Evolutionary conservation across 164 flowering plant species (phyloP).

Genomic region (Nymphaea thermarum): DNA sequence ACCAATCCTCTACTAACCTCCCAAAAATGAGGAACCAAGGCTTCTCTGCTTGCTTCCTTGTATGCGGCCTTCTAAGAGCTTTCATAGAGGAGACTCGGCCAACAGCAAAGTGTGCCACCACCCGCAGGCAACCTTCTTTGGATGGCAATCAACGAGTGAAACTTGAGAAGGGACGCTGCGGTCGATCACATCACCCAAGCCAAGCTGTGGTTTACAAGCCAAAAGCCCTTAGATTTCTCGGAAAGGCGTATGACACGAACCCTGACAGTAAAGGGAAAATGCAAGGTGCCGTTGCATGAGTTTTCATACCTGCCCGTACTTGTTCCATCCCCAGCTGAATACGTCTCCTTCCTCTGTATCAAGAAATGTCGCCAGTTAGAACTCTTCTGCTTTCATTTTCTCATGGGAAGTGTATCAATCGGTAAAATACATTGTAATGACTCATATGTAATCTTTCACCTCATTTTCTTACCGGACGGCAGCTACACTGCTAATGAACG

Average conservation of each 20-base stretch:
- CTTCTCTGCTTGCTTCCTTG: not conserved
- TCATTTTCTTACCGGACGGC: too few relatives aligned
- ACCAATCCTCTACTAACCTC: not conserved
- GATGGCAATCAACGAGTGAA: slow-evolving; percentile 36
- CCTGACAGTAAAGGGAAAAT: not conserved
- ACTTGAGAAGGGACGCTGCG: slow-evolving; percentile 79
- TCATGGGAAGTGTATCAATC: too few relatives aligned
- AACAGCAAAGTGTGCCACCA: slow-evolving; percentile 97
- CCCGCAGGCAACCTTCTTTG: slow-evolving; percentile 70
- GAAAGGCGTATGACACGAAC: not conserved
- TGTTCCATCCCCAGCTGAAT: slow-evolving; percentile 99
- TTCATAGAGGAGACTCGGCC: slow-evolving; percentile 12
- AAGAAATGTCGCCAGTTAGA: too few relatives aligned
- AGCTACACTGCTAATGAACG: too few relatives aligned
- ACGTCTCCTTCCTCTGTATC: slow-evolving; percentile 56
- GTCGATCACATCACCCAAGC: slow-evolving; percentile 84
- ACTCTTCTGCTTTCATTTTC: too few relatives aligned
- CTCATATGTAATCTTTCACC: too few relatives aligned
- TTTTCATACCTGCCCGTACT: slow-evolving; percentile 85
- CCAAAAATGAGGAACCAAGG: not conserved
- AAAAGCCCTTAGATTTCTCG: not conserved
- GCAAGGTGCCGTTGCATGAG: not conserved
- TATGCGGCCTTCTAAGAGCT: not conserved
- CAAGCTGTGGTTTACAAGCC: slow-evolving; percentile 46
- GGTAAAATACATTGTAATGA: too few relatives aligned